A percentile compares a stretch with the other conserved stretches of the same genome.
These are phyloP conservation scores for Leccinellum rugosiceps DNA, from an alignment of 768 basidiomycete species.

Conservation along the genomic window DNA sequence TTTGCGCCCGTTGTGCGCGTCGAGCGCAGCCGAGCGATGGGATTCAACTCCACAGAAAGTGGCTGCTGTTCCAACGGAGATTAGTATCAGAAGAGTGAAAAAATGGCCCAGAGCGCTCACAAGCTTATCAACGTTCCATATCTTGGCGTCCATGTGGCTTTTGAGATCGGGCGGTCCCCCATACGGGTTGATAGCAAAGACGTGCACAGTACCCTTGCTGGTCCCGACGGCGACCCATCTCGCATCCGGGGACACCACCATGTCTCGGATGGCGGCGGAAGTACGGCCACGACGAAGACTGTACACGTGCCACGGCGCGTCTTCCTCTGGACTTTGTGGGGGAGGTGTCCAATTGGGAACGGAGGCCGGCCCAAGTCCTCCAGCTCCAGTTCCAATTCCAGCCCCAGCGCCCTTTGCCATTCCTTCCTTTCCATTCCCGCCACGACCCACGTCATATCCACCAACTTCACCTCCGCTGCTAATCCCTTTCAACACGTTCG, in stretches of 20 bases:
- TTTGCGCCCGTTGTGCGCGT: conserved; percentile 27
- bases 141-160: conserved; percentile 58
- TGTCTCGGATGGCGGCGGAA: conserved; percentile 55
- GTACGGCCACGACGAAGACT: conserved; percentile 70
- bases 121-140: conserved; percentile 49
- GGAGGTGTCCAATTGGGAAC: conserved; percentile 1
- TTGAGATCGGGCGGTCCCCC: conserved; percentile 63
- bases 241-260: conserved; percentile 46
- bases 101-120: conserved; percentile 30
- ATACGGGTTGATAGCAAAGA: conserved; percentile 75
- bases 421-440: conserved; percentile 1
- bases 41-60: conserved; percentile 49
- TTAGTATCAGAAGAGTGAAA: background rate
- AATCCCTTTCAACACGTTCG: conserved; percentile 17
- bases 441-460: background rate
- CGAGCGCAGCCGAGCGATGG: conserved; percentile 54
- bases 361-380: background rate
- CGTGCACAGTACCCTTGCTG: conserved; percentile 59
- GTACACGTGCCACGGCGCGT: conserved; percentile 56
- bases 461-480: background rate
- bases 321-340: conserved; percentile 5
- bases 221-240: conserved; percentile 72
- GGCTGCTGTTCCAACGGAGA: conserved; percentile 39
- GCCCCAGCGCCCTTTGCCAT: background rate
- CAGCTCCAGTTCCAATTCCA: background rate